phyloP scores from a whole-genome alignment of 2,329 filamentous ascomycete species.

The Diaporthe ilicicola region DNA sequence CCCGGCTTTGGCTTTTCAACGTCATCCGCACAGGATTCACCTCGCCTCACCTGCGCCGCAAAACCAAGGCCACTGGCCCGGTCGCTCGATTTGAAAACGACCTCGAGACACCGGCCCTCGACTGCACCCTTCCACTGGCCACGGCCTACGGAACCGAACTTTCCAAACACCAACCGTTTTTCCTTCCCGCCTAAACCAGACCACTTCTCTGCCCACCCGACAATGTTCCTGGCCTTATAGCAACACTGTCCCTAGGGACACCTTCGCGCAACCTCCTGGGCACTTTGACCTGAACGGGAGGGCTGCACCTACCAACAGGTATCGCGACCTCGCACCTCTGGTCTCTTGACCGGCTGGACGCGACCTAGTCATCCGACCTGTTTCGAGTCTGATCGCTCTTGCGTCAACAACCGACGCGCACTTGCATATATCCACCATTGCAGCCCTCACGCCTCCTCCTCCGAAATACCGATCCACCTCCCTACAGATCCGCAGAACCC shows the following conservation, averaged over 20 bases:
- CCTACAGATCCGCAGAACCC: conserved; percentile 10
- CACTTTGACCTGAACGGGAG: conserved; percentile 32
- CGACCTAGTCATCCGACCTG: conserved; percentile 26
- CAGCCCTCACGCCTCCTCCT: conserved; percentile 16
- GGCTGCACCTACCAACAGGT: conserved; percentile 24
- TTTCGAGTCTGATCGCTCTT: conserved; percentile 11
- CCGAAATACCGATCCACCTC: conserved; percentile 9
- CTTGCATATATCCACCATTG: conserved; percentile 25
- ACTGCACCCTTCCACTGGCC: conserved; percentile 18
- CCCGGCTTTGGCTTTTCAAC: conserved; percentile 14
- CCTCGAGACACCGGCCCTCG: conserved; percentile 25
- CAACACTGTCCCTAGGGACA: conserved; percentile 56
- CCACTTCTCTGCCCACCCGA: conserved; percentile 32
- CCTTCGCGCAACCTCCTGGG: conserved; percentile 36
- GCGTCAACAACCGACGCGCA: conserved; percentile 24
- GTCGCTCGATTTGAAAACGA: conserved; percentile 26
- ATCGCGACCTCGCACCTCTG: conserved; percentile 20
- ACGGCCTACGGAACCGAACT: conserved; percentile 27
- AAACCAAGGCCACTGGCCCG: conserved; percentile 26
- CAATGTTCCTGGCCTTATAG: conserved; percentile 44
- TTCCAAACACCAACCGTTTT: conserved; percentile 26
- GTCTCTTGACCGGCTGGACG: conserved; percentile 3
- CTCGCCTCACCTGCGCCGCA: conserved; percentile 15
- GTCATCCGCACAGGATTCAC: conserved; percentile 30
- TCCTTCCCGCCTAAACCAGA: conserved; percentile 13